phyloP scores from a whole-genome alignment of 2,329 filamentous ascomycete genomes.

The Fusarium foetens region DNA sequence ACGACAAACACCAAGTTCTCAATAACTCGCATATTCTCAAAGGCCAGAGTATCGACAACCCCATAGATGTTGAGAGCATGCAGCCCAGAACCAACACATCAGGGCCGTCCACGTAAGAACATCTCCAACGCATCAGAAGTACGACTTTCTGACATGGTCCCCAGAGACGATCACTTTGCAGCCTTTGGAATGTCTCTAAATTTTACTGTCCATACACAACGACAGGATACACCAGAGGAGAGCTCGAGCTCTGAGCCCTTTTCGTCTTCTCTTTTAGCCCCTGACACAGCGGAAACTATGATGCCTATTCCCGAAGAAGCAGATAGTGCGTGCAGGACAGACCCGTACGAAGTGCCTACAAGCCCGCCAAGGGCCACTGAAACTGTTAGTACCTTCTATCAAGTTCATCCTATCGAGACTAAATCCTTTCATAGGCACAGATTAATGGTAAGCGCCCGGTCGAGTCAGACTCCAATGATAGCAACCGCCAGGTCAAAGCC shows the following conservation, averaged over 20 bases:
- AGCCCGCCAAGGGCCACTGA: not conserved
- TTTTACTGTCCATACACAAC: not conserved
- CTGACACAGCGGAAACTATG: not conserved
- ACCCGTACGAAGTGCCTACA: constrained; percentile 1
- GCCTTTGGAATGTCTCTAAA: no score
- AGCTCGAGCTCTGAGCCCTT: not conserved
- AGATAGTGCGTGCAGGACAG: not conserved
- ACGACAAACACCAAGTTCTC: not conserved
- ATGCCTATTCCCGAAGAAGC: not conserved
- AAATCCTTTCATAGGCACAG: not conserved
- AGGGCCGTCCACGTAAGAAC: not conserved
- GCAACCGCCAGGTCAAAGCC: not conserved
- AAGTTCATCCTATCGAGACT: not conserved
- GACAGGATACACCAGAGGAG: not conserved
- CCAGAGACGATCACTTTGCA: not conserved
- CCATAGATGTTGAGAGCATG: constrained; percentile 18
- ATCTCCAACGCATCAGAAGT: not conserved
- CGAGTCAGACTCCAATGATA: not conserved
- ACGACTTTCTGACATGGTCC: not conserved
- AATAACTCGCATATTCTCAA: not conserved
- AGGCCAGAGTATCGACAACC: not conserved
- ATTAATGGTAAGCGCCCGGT: constrained; percentile 2
- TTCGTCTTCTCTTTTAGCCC: not conserved
- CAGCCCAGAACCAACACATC: not conserved
- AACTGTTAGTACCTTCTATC: not conserved